Base-by-base conservation (phyloP, 331 rosid genomes). In the Quercus lobata region DNA sequence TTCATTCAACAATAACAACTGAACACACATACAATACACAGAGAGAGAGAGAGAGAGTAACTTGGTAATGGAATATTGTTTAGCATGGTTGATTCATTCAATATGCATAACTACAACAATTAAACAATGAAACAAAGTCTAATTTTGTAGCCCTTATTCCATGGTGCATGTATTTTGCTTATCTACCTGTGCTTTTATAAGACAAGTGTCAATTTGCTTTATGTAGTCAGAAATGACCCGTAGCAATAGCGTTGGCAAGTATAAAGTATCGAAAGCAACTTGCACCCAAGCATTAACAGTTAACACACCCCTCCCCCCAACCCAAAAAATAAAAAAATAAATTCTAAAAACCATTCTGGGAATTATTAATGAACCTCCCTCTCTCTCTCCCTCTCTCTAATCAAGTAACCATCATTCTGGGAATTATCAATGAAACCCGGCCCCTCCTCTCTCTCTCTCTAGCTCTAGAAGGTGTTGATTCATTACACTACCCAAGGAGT, bases 161-260 rank as follows among this genome's bases (percentile, higher is more conserved):
- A 66, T 4, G 8, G 6, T 66, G 19, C 34, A 27, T 17, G 17
- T 5, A 16, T 29, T 66, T 18, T 32, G 6, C 52, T 66, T 19
- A 34, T 34, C 72, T 44, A 66, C 27, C 7, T 34, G 70, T 29
- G 37, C 70, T 63, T 29, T 25, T 30, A 65, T 63, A 63, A 37
- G 2, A 19, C 79, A 66, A 56, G 24, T 46, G 32, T 32, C 71
- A 68, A n/a, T 66, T 58, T 8, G 19, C 72, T 5, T 46, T 11
- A 44, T 52, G 12, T 53, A 22, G 72, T 75, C 77, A 76, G 22
- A 71, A 29, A 37, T 60, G 77, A 11, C 37, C 77, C 77, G 34
- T 15, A 15, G 72, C 66, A 34, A 46, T 34, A 79, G 24, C 35
- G 18, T 61, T 29, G 72, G 57, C 84, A 69, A 58, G 73, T 68